A percentile compares a stretch with the other conserved stretches of the same genome.
These are phyloP conservation scores for Punctularia strigosozonata DNA, from an alignment of 768 basidiomycete genomes.

Conservation along the genomic window DNA sequence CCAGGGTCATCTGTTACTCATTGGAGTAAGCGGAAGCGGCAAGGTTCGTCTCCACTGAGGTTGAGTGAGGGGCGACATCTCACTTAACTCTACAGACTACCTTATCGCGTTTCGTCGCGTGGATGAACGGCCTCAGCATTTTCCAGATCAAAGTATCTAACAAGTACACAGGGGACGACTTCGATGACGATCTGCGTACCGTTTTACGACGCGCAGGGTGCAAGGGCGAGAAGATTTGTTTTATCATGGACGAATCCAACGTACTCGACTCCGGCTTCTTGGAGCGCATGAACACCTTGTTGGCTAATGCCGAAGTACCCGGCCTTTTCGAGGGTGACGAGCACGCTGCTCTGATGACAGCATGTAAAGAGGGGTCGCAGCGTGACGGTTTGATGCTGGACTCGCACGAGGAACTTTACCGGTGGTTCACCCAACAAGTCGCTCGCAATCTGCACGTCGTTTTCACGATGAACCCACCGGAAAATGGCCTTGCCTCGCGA, in stretches of 20 bases:
- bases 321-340: conserved; percentile 99
- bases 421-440: conserved; percentile 98
- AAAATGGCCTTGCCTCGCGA: conserved; percentile 88
- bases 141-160: conserved; percentile 99
- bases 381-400: conserved; percentile 97
- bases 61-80: conserved; percentile 2
- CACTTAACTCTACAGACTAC: conserved; percentile 62
- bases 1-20: conserved; percentile 91
- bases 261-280: conserved; percentile 98
- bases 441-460: conserved; percentile 97
- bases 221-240: conserved; percentile 98
- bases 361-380: conserved; percentile 99
- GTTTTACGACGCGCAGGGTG: conserved; percentile 93
- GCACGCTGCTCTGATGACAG: conserved; percentile 94
- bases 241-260: conserved; percentile 99
- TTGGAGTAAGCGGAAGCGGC: conserved; percentile 96
- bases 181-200: conserved; percentile 92
- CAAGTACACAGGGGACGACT: conserved; percentile 97
- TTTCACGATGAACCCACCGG: conserved; percentile 98
- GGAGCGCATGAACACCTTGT: conserved; percentile 98
- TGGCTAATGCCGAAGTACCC: conserved; percentile 99
- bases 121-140: conserved; percentile 99
- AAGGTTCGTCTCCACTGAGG: conserved; percentile 48
- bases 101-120: conserved; percentile 94
- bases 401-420: conserved; percentile 93